Evolutionary conservation across 768 basidiomycete genomes (phyloP).

Genomic region (Mycena albidolilacea): DNA sequence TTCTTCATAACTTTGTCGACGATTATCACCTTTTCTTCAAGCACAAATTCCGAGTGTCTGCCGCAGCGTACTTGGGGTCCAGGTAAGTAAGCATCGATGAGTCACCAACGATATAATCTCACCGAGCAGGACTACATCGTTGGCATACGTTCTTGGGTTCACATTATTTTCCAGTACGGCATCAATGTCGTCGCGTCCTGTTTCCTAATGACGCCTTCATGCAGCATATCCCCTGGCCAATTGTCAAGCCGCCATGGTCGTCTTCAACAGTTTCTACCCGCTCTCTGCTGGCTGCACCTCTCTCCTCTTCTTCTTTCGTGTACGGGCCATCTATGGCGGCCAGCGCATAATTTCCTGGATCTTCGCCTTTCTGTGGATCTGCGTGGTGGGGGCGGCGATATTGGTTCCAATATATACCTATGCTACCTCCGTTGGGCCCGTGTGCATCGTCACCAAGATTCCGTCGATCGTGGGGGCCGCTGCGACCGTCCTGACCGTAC

Average conservation of each 20-base stretch:
- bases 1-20: not conserved
- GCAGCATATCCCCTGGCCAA: not conserved
- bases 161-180: not conserved
- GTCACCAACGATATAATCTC: not conserved
- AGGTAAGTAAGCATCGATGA: not conserved
- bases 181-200: not conserved
- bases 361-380: not conserved
- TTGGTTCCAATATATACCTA: not conserved
- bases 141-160: not conserved
- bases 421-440: not conserved
- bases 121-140: not conserved
- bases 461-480: not conserved
- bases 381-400: not conserved
- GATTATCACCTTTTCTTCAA: constrained; percentile 1
- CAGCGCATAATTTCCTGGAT: not conserved
- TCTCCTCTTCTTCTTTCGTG: not conserved
- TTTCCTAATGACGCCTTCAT: not conserved
- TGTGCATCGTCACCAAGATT: not conserved
- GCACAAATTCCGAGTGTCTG: not conserved
- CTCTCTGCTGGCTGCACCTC: not conserved
- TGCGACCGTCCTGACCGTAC: not conserved
- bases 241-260: not conserved
- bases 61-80: not conserved
- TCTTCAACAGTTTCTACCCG: not conserved
- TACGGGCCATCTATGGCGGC: not conserved